Base-by-base conservation (phyloP, 192 early-diverging fungal species). In the Rhizoclosmatium globosum region DNA sequence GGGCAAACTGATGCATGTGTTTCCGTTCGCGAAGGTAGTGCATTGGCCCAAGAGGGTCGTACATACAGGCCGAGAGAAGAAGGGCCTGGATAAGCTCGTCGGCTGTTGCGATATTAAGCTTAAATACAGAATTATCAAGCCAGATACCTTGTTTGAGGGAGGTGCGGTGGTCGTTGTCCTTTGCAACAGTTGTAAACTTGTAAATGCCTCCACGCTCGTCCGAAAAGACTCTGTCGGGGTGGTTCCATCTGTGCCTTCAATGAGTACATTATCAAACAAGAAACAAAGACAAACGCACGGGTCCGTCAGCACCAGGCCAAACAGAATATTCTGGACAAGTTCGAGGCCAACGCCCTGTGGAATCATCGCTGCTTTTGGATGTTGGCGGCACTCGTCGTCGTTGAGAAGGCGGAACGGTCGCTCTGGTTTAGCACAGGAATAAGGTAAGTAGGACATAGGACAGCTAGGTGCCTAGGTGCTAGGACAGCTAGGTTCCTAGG, bases 11-110 rank as follows among this genome's bases (percentile, higher is more conserved):
- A 48, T 80, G 79, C 64, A 57, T 57, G 43, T 58, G 64, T 53
- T 80, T 80, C 2, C 50, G 56, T 61, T 67, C 72, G 62, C 48
- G 21, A 3, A 80, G 66, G 45, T 68, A 80, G 13, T 50, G 21
- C 64, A 80, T 74, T 13, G 79, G 79, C 6, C 53, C 79, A 4
- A 43, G 21, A 2, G 39, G 15, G 47, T 78, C 57, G 72, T 80
- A 80, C 47, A 80, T 61, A 65, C 62, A 60, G 1, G 53, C 72
- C 3, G 58, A 47, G 17, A 80, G 45, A n/a, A 80, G 64, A 2
- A 80, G 72, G 3, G 79, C 79, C 66, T 80, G 79, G 6, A 75
- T 60, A 4, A 80, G 60, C 45, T 80, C 79, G 56, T 80, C 79
- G 13, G 71, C 79, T 31, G 31, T 31, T 31, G 31, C 31, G 31